Evolutionary conservation across 202 grass and related monocot species (phyloP).

Genomic region (Bolboschoenoplectus hybrid): DNA sequence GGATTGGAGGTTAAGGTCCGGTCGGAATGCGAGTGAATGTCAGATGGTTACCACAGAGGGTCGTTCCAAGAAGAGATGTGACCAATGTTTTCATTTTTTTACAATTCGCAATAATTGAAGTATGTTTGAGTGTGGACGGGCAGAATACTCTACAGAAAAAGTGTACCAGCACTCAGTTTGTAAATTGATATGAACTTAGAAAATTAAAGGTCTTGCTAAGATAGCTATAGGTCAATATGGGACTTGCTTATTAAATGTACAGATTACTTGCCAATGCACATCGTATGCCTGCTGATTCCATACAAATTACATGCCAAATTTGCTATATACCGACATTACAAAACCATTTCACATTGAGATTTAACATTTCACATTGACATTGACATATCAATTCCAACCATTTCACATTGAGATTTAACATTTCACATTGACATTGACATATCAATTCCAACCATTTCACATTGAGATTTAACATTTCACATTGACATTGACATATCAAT

Average conservation of each 20-base stretch:
- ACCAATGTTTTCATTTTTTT: neutral
- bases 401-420: slow-evolving; percentile 3
- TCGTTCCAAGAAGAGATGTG: too few relatives aligned
- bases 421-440: slow-evolving; percentile 4
- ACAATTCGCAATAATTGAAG: neutral
- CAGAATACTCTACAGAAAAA: neutral
- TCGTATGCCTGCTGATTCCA: neutral
- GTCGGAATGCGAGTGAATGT: too few relatives aligned
- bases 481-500: neutral
- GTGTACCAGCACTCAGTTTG: neutral
- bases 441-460: too few relatives aligned
- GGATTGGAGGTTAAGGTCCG: too few relatives aligned
- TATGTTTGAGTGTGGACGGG: neutral
- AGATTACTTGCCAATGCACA: neutral
- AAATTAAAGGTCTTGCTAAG: neutral
- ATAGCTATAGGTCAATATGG: neutral
- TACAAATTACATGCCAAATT: slow-evolving; percentile 2
- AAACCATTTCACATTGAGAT: neutral
- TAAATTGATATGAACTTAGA: neutral
- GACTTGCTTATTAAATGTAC: neutral
- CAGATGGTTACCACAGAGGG: too few relatives aligned
- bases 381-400: neutral
- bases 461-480: too few relatives aligned
- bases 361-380: neutral
- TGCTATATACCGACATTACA: neutral